Evolutionary conservation across 129 eudicot genomes (phyloP).

Genomic region (Glebionis coronaria): DNA sequence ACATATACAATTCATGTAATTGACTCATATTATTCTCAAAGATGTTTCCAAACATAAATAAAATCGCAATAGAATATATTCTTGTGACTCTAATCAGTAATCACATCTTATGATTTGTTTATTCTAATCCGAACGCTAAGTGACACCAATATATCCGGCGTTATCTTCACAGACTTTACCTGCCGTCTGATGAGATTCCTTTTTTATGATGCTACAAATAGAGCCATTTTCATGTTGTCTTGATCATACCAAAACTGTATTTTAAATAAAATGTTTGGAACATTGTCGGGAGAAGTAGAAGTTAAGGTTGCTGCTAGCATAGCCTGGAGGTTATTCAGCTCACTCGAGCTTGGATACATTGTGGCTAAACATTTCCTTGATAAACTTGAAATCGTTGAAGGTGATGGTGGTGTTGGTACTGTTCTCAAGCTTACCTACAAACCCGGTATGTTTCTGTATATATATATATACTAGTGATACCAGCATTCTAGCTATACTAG

Average conservation of each 20-base stretch:
- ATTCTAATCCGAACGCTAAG: no score
- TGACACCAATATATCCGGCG: no score
- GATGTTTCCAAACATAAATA: no score
- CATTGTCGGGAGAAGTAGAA: conserved; percentile 11
- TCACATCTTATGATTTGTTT: no score
- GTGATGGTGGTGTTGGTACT: conserved; percentile 17
- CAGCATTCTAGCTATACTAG: not conserved
- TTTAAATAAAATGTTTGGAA: not conserved
- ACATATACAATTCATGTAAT: no score
- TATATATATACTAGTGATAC: no score
- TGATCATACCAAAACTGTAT: not conserved
- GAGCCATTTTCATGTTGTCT: not conserved
- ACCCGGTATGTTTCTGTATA: not conserved
- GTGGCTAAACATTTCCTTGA: conserved; percentile 9
- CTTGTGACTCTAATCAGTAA: no score
- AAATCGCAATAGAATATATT: no score
- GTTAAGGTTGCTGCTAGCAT: conserved; percentile 14
- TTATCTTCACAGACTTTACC: not conserved
- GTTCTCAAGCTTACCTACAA: conserved; percentile 5
- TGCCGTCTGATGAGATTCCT: not conserved
- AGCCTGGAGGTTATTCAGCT: conserved; percentile 5
- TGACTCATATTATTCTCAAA: no score
- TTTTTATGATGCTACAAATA: not conserved
- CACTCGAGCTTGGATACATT: not conserved
- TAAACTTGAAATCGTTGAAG: conserved; percentile 10